A percentile compares a stretch with the other conserved stretches of the same genome.
Conservation (phyloP, 192 early-diverging fungal species). For the Coemansia sp. region DNA sequence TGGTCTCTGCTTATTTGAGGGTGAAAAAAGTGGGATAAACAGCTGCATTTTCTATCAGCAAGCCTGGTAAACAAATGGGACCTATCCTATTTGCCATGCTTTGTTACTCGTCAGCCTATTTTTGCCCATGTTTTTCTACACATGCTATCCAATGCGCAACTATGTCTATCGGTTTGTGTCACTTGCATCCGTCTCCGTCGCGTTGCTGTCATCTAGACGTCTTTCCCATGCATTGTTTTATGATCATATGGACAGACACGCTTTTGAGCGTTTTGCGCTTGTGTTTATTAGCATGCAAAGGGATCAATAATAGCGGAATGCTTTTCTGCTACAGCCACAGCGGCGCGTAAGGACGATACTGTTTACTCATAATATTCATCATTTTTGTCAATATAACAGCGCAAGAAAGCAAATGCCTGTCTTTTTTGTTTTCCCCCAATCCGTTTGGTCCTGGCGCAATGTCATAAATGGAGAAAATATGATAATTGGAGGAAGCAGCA, state of each 20-base stretch:
- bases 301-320: too few species aligned
- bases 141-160: background rate
- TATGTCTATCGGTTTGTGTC: background rate
- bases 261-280: background rate
- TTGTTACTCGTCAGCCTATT: background rate
- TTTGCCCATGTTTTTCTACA: background rate
- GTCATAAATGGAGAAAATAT: conserved; percentile 1
- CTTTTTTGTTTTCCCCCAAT: background rate
- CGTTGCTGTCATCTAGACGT: background rate
- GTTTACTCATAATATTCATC: background rate
- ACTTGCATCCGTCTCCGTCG: background rate
- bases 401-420: too few species aligned
- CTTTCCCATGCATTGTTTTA: background rate
- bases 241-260: background rate
- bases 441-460: background rate
- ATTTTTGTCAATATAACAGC: too few species aligned
- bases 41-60: too few species aligned
- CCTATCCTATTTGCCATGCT: background rate
- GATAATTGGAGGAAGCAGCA: background rate
- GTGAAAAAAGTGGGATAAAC: too few species aligned
- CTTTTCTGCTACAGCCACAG: too few species aligned
- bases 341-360: background rate
- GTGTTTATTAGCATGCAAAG: background rate
- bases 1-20: too few species aligned
- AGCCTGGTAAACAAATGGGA: too few species aligned